These are phyloP conservation scores for Aspergillus awamori DNA, from an alignment of 2,329 filamentous ascomycete genomes.

Conservation along the genomic window DNA sequence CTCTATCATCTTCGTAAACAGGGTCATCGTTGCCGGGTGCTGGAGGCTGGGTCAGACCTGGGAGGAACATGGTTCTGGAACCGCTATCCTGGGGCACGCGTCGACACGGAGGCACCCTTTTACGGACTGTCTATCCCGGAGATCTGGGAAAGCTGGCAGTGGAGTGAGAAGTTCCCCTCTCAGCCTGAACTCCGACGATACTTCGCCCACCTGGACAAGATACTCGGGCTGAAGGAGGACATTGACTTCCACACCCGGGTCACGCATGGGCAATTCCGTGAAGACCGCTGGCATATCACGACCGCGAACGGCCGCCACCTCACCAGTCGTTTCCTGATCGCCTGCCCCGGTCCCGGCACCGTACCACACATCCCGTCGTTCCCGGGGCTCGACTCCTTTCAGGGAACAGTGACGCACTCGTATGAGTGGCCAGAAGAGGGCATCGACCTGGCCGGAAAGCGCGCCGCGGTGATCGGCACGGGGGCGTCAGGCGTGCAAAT, in stretches of 20 bases:
- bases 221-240: constrained; percentile 49
- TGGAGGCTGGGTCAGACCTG: constrained; percentile 55
- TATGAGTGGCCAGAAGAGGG: constrained; percentile 49
- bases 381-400: constrained; percentile 48
- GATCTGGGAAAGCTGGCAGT: constrained; percentile 51
- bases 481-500: constrained; percentile 48
- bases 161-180: constrained; percentile 36
- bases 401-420: constrained; percentile 58
- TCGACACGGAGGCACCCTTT: constrained; percentile 57
- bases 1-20: constrained; percentile 56
- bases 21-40: constrained; percentile 53
- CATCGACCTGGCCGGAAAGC: constrained; percentile 32
- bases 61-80: constrained; percentile 62
- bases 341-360: constrained; percentile 50
- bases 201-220: constrained; percentile 51
- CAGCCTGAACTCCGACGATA: constrained; percentile 47
- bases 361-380: constrained; percentile 48
- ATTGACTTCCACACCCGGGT: constrained; percentile 51
- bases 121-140: constrained; percentile 59
- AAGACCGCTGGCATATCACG: constrained; percentile 48
- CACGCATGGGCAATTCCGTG: constrained; percentile 46
- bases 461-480: constrained; percentile 47
- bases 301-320: constrained; percentile 47
- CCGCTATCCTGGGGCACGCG: constrained; percentile 57
- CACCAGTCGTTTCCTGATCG: constrained; percentile 48